Conservation (phyloP, 371 early-diverging fungal species). For the Mortierella sp. region DNA sequence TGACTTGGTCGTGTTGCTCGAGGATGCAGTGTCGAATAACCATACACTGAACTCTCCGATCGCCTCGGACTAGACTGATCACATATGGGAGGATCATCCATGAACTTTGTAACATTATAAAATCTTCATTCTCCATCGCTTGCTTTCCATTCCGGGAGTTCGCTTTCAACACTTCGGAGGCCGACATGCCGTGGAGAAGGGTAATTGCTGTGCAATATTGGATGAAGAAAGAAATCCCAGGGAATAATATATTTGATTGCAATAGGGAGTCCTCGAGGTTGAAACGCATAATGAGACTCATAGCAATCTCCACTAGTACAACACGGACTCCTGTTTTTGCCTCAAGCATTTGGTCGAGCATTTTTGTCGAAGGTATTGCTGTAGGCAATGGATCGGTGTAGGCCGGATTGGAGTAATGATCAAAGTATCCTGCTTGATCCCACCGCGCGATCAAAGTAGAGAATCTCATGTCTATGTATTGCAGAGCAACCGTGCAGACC, state of each 20-base stretch:
- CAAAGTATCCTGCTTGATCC: neutral
- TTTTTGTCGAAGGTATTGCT: neutral
- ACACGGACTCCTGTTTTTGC: neutral
- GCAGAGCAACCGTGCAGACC: neutral
- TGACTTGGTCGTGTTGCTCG: neutral
- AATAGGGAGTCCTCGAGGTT: neutral
- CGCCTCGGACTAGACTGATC: neutral
- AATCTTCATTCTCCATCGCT: neutral
- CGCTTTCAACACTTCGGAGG: neutral
- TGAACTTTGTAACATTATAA: neutral
- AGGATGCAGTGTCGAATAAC: constrained; percentile 4
- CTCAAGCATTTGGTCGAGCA: neutral
- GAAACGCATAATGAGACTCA: constrained; percentile 8
- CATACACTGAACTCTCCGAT: constrained; percentile 4
- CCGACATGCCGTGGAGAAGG: neutral
- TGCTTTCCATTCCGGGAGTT: neutral
- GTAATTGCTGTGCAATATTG: neutral
- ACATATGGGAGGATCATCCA: constrained; percentile 10
- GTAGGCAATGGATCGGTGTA: neutral
- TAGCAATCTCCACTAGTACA: constrained; percentile 4
- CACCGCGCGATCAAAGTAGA: neutral
- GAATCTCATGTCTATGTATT: neutral
- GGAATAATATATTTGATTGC: neutral
- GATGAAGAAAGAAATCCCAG: neutral
- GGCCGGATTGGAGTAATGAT: too few relatives aligned